These are phyloP conservation scores for Sporothrix luriei DNA, from an alignment of 2,329 filamentous ascomycete genomes.

Conservation along the genomic window DNA sequence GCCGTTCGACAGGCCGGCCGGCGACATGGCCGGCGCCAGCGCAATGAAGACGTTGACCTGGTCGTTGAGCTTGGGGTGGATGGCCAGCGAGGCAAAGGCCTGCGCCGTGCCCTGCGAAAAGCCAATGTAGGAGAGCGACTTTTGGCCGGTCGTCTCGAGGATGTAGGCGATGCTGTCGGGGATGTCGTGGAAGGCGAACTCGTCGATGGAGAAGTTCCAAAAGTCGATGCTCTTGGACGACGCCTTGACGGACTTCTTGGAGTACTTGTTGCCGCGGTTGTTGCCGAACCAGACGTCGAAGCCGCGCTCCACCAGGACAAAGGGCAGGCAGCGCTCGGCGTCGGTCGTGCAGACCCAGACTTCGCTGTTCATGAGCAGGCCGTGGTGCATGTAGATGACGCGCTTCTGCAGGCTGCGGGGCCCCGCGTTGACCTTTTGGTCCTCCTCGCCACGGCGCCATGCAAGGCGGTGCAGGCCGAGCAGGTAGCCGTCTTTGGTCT, in stretches of 20 bases:
- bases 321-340: constrained; percentile 80
- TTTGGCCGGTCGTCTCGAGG: constrained; percentile 76
- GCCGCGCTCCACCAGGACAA: constrained; percentile 82
- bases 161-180: constrained; percentile 94
- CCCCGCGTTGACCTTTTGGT: constrained; percentile 73
- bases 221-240: constrained; percentile 77
- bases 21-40: constrained; percentile 93
- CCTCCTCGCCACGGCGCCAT: constrained; percentile 79
- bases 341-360: constrained; percentile 96
- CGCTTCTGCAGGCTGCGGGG: constrained; percentile 71
- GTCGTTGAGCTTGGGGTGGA: constrained; percentile 87
- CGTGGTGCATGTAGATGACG: constrained; percentile 93
- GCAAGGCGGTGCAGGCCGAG: constrained; percentile 86
- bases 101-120: constrained; percentile 98
- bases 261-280: constrained; percentile 98
- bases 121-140: constrained; percentile 89
- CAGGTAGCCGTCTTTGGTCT: constrained; percentile 91
- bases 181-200: constrained; percentile 97
- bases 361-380: constrained; percentile 97
- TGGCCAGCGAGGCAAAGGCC: constrained; percentile 89
- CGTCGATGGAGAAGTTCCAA: constrained; percentile 98
- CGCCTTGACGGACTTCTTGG: constrained; percentile 81
- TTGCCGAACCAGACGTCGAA: constrained; percentile 99
- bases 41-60: constrained; percentile 96
- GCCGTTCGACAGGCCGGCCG: constrained; percentile 83